Conservation (phyloP, 2,329 filamentous ascomycete species). For the Dactylellina cionopaga region DNA sequence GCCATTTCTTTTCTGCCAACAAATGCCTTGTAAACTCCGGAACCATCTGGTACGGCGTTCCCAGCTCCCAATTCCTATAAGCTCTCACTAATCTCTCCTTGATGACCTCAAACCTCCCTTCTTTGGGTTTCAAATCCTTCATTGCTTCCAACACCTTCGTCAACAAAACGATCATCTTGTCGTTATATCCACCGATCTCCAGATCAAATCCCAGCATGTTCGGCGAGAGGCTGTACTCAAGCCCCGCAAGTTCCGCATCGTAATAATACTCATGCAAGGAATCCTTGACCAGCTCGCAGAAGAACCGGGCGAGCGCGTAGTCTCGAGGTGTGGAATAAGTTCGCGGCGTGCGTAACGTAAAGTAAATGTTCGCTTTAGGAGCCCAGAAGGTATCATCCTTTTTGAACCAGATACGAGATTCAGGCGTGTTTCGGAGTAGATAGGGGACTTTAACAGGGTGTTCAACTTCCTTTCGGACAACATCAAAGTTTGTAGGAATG, state of each 20-base stretch:
- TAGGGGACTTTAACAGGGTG: constrained; percentile 78
- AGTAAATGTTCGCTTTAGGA: constrained; percentile 86
- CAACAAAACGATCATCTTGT: constrained; percentile 89
- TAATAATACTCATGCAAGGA: constrained; percentile 93
- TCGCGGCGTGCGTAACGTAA: constrained; percentile 78
- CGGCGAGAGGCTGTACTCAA: constrained; percentile 81
- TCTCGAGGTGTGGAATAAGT: constrained; percentile 82
- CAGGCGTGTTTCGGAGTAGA: constrained; percentile 83
- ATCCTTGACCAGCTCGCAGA: constrained; percentile 86
- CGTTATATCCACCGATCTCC: constrained; percentile 89
- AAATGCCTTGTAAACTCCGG: constrained; percentile 84
- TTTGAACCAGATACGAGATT: constrained; percentile 91
- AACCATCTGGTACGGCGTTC: constrained; percentile 89
- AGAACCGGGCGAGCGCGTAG: constrained; percentile 79
- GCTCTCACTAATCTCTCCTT: constrained; percentile 82
- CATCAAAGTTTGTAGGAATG: constrained; percentile 89
- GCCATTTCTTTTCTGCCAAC: constrained; percentile 77
- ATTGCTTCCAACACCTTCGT: constrained; percentile 88
- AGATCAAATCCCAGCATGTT: constrained; percentile 79
- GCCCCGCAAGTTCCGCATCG: constrained; percentile 89
- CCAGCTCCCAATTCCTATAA: constrained; percentile 86
- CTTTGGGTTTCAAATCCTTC: constrained; percentile 81
- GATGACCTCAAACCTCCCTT: constrained; percentile 90
- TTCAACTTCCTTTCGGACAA: constrained; percentile 90
- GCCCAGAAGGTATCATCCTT: constrained; percentile 99